Base-by-base conservation (phyloP, 441 rosid species). In the Adansonia rubrostipa region DNA sequence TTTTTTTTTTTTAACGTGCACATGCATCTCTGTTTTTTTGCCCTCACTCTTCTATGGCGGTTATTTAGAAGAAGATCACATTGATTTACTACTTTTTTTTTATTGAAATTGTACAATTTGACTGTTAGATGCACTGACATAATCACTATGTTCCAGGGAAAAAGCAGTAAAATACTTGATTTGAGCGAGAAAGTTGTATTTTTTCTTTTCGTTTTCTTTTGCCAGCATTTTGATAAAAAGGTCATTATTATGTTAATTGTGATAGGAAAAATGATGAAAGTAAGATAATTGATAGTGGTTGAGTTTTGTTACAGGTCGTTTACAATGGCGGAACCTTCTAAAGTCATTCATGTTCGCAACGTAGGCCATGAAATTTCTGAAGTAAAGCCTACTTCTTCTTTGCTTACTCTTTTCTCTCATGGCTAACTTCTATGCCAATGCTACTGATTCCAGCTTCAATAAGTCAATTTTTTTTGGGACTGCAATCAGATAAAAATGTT, bases 341-440 rank as follows among this genome's bases (percentile, higher is more conserved):
- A 96, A 87, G 99, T 96, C 75, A 89, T 96, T 80, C 99, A 96
- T 63, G 98, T 94, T 77, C 99, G 99, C 74, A 96, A 96, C 78
- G 98, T 96, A 15, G 99, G 98, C 54, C 98, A 91, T 81, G 99
- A 96, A 84, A 93, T 96, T 81, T 92, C 99, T 78, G 98, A 96
- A 89, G 99, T 94, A 91, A 73, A 50, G 56, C 45, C 62, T 62
- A 58, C 71, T 51, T 72, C 81, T 75, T 53, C 76, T 71, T 42
- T 54, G 44, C 44, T 70, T 51, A 14, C 22, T 28, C 45, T 17
- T 24, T 24, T 6, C 15, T 20, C 28, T 63, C 28, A 50, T 44
- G 28, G 14, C 6, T 15, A 48, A 33, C 20, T 61, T 73, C 53
- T 56, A 73, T 13, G 66, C 42, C 42, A 36, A 36, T 36, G 42